Evolutionary conservation across 768 basidiomycete genomes (phyloP).

Genomic region (Phallus indusiatus): DNA sequence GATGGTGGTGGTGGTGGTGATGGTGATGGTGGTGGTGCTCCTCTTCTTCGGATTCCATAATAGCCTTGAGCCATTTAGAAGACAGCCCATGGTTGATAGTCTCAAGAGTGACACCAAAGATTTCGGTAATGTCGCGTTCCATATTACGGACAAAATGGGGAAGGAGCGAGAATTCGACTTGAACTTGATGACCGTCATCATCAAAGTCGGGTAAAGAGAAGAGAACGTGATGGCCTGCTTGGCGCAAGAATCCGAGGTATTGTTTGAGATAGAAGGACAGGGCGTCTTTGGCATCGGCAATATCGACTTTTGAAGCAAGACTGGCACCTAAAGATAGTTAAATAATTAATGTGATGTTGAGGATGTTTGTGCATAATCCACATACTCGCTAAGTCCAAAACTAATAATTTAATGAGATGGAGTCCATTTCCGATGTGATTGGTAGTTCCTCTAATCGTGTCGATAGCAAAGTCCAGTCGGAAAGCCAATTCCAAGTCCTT

Average conservation of each 20-base stretch:
- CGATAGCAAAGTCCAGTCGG: conserved; percentile 16
- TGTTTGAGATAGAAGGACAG: conserved; percentile 12
- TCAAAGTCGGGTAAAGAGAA: conserved; percentile 23
- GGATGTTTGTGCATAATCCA: not conserved
- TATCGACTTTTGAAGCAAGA: not conserved
- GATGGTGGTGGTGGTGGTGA: no score
- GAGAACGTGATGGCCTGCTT: conserved; percentile 18
- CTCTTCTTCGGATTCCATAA: not conserved
- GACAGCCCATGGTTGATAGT: conserved; percentile 8
- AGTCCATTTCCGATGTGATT: not conserved
- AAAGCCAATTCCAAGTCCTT: conserved; percentile 11
- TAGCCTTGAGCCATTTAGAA: conserved; percentile 1
- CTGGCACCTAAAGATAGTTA: not conserved
- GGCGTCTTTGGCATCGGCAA: not conserved
- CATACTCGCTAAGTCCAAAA: not conserved
- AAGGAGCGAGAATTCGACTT: conserved; percentile 18
- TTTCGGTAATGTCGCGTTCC: conserved; percentile 1
- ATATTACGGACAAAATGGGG: conserved; percentile 9
- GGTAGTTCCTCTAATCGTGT: conserved; percentile 11
- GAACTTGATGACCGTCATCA: conserved; percentile 13
- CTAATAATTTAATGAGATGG: not conserved
- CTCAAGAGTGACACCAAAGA: conserved; percentile 7
- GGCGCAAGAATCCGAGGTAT: conserved; percentile 17
- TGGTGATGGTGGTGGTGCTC: no score
- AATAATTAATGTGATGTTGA: not conserved